Conservation (phyloP, 345 rosid species). For the Eucalyptus curtisii region DNA sequence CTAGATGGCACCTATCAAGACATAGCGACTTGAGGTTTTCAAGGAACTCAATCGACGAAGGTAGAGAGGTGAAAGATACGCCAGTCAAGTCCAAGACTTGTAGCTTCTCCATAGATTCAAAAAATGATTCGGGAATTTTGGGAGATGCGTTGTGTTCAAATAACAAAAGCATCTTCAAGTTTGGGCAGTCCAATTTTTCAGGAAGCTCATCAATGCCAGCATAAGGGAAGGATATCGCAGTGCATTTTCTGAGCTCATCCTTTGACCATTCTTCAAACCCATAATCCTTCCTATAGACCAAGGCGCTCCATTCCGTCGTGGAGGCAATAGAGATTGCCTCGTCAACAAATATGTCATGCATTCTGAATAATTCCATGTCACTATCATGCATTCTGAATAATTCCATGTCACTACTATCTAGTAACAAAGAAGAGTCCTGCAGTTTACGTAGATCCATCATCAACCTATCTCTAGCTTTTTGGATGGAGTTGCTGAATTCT, state of each 20-base stretch:
- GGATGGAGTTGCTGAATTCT: neutral
- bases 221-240: accelerated
- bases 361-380: accelerated
- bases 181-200: neutral
- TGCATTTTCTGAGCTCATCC: neutral
- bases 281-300: accelerated
- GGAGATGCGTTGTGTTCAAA: accelerated
- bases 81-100: accelerated
- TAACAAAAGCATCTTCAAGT: neutral
- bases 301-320: too few relatives aligned
- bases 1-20: accelerated
- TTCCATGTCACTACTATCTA: accelerated
- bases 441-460: accelerated
- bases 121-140: too few relatives aligned
- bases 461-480: too few relatives aligned
- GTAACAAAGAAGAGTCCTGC: accelerated
- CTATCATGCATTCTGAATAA: too few relatives aligned
- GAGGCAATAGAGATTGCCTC: too few relatives aligned
- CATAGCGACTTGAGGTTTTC: accelerated
- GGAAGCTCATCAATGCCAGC: neutral
- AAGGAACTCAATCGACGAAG: too few relatives aligned
- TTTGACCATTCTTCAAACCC: neutral
- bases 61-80: accelerated
- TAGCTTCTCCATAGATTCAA: too few relatives aligned
- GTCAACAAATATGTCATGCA: too few relatives aligned